phyloP scores from a whole-genome alignment of 306 rosid species.

The Bauhinia variegata region DNA sequence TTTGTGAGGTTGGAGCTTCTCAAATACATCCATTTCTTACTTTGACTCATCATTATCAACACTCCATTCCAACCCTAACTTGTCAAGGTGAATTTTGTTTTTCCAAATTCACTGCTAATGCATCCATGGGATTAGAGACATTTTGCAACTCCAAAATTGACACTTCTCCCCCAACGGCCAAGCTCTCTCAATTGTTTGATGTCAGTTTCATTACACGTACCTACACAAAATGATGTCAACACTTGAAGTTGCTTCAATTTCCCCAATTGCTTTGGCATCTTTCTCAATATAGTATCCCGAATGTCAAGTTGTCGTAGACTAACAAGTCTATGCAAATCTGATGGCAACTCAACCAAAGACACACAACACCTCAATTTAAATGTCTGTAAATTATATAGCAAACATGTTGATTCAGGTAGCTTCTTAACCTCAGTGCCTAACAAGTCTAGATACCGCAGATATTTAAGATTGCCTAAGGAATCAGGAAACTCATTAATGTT shows the following conservation, averaged over 20 bases:
- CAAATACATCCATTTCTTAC: neutral
- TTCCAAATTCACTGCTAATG: neutral
- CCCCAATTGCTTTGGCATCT: slow-evolving; percentile 32
- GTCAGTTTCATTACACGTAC: slow-evolving; percentile 7
- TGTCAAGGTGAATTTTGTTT: neutral
- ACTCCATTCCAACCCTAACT: neutral
- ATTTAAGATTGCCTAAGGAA: slow-evolving; percentile 20
- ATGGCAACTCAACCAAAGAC: neutral
- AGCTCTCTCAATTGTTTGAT: neutral
- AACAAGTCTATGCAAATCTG: slow-evolving; percentile 28
- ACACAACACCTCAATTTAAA: slow-evolving; percentile 29
- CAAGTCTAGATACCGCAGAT: slow-evolving; percentile 32
- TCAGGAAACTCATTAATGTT: slow-evolving; percentile 1
- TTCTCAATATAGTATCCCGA: neutral
- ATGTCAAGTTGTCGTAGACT: slow-evolving; percentile 35
- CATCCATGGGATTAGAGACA: neutral
- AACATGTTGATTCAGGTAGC: slow-evolving; percentile 31
- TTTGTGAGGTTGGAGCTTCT: neutral
- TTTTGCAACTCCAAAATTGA: neutral
- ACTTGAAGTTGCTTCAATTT: slow-evolving; percentile 28
- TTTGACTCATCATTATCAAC: neutral
- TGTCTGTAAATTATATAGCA: slow-evolving; percentile 43
- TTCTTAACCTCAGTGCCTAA: neutral
- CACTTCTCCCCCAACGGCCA: neutral
- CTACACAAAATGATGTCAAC: slow-evolving; percentile 22